Base-by-base conservation (phyloP, 2,329 filamentous ascomycete genomes). In the Tolypocladium album region DNA sequence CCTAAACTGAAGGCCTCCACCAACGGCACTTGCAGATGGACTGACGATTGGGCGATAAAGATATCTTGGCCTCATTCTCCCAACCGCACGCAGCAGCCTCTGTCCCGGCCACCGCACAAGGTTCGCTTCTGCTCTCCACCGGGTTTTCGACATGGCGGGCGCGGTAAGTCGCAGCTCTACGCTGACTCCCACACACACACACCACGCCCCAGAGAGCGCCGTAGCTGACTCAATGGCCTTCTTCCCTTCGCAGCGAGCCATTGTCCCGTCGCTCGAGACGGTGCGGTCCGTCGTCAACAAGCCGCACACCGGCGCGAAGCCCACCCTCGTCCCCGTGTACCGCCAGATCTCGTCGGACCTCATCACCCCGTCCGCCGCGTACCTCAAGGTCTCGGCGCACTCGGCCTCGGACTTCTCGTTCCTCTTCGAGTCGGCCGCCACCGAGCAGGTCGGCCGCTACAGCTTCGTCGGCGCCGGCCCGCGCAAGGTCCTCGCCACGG, bases 381-480 rank as follows among this genome's bases (percentile, higher is more conserved):
- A 97, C 75, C 83, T 99, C 65, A 97, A 97, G 76, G 82, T 97
- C 66, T 88, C 90, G 42, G 82, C 86, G 63, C 86, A 88, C 34
- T 67, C 71, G 42, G 68, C 72, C 50, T 89, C 89, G 56, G 87
- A 90, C 66, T 86, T 90, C 69, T 97, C 93, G 4, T 97, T 97
- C 72, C 84, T 99, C 56, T 96, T 96, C 74, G 94, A 99, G 76
- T 96, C 92, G 69, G 94, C 93, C 34, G 92, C 92, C 27, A 93
- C 92, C 36, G 93, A 97, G 75, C 92, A 88, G 22, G 91, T 99
- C 65, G 93, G 93, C 61, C 84, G 94, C 68, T 97, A 97, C 75
- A 96, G 91, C 78, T 99, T 99, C 75, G 84, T 99, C 62, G 93
- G 93, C 66, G 90, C 89, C 67, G 88, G 88, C 73, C 82, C 83